Evolutionary conservation across 202 grass and related monocot genomes (phyloP), one percentile per base, ranked within the genome.

Genomic region (Hordeum pubiflorum): DNA sequence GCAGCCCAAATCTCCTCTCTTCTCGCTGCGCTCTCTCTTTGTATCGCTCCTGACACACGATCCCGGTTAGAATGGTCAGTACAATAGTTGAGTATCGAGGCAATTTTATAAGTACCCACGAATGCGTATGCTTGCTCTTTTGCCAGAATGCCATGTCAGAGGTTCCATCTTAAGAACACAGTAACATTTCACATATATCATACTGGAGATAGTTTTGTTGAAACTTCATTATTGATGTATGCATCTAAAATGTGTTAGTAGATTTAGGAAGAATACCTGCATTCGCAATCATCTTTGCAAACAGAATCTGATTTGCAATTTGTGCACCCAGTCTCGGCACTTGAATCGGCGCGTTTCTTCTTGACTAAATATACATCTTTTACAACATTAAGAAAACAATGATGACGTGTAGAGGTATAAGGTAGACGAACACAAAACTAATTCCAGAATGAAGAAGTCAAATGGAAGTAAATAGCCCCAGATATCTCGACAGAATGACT

Each of bases 351-450:
- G 18, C 92, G 86, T 78, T 98, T 98, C 89, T 89, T 97, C 86
- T 97, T 97, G 34, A 97, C 85, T 85, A 94, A 84, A 92, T 98
- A 98, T 62, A 98, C 78, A 93, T 98, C 96, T 98, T 86, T 86
- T 29, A 74, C 58, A 67, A 38, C 61, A 68, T 87, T 89, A 88
- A 91, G 87, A 72, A 71, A 58, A 83, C 43, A 86, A 55, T 50
- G 6, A 69, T 38, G 29, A 21, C 33, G 29, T 40, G 52, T 69
- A 18, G 2, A 54, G 48, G 75, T 52, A 37, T 66, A 87, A 78
- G 56, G 39, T 15, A 40, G 10, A 82, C 2, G 61, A 41, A 82
- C 12, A 78, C 0, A 23, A 67, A 74, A 8, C 13, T 65, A 44
- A 64, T 71, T 34, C 65, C 33, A 74, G 37, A 34, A 52, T 34